Conservation (phyloP, 331 rosid species). For the Malus hybrid region DNA sequence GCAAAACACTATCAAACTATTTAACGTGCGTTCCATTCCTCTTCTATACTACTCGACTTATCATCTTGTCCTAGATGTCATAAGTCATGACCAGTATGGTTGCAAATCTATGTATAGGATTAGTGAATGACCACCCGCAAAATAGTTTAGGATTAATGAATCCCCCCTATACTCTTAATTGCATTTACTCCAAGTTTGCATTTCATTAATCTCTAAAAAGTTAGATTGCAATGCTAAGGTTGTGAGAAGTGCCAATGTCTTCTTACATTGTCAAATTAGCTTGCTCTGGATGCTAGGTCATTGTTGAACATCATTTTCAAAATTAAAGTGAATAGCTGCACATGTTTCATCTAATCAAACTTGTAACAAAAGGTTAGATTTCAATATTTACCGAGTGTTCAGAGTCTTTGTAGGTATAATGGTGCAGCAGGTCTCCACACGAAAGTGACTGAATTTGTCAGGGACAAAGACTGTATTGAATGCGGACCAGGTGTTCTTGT, state of each 20-base stretch:
- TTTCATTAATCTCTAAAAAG: not conserved
- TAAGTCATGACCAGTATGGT: not conserved
- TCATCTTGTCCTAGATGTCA: conserved; percentile 1
- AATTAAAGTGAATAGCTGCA: not conserved
- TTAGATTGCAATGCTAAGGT: not conserved
- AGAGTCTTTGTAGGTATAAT: conserved; percentile 63
- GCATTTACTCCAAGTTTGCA: not conserved
- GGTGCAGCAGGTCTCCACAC: conserved; percentile 95
- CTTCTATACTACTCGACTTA: not conserved
- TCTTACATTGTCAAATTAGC: not conserved
- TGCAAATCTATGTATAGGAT: not conserved
- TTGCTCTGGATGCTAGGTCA: not conserved
- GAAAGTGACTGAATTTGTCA: conserved; percentile 87
- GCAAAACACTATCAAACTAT: conserved; percentile 93
- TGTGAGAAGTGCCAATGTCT: not conserved
- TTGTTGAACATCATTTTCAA: not conserved
- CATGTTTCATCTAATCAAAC: not conserved
- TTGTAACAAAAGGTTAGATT: not conserved
- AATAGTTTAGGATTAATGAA: not conserved
- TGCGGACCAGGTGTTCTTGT: conserved; percentile 93
- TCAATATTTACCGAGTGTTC: conserved; percentile 14
- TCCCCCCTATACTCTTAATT: not conserved
- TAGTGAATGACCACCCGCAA: not conserved
- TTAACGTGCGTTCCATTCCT: conserved; percentile 45
- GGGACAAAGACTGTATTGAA: conserved; percentile 87